Base-by-base conservation (phyloP, 2,329 filamentous ascomycete species). In the Pseudogymnoascus verrucosus region DNA sequence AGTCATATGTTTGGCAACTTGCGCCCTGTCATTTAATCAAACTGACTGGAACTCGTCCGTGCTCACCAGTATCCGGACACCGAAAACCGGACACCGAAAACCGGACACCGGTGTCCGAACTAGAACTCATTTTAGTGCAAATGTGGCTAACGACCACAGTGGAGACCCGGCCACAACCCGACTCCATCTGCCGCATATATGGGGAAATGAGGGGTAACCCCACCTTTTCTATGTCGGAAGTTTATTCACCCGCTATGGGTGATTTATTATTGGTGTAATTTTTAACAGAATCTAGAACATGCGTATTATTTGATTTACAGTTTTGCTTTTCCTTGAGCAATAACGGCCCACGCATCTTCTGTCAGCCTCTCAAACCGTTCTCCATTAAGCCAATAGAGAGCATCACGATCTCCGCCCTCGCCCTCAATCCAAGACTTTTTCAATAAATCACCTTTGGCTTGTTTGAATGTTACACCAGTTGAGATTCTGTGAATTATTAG, bases 401-500 rank as follows among this genome's bases (percentile, higher is more conserved):
- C 72, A 65, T 79, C 77, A 1, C 70, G 57, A 42, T 68, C 74
- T 1, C 68, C 71, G 36, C 68, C 70, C 31, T 74, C 71, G 1
- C 66, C 67, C 5, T 68, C 69, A 62, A 74, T 70, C 78, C 78
- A 80, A 14, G 72, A 70, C 61, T 76, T 77, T 66, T 77, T 78
- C 26, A 74, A 69, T 26, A 80, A 66, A 7, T 77, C 77, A 6
- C 72, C 74, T 68, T 80, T 80, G 1, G 77, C 76, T 66, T 81
- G 78, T 66, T 81, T 81, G 71, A 81, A 80, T 4, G 79, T 81
- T n/a, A 77, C 78, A 51, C 77, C 77, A 1, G 76, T 76, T 64
- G 76, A 75, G 62, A 80, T 78, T 66, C 67, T 70, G 54, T 26
- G 42, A 28, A 14, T 0, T 31, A 47, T 65, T 47, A 68, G 64